Conservation (phyloP, 2,329 filamentous ascomycete genomes). For the Clonostachys rosea region DNA sequence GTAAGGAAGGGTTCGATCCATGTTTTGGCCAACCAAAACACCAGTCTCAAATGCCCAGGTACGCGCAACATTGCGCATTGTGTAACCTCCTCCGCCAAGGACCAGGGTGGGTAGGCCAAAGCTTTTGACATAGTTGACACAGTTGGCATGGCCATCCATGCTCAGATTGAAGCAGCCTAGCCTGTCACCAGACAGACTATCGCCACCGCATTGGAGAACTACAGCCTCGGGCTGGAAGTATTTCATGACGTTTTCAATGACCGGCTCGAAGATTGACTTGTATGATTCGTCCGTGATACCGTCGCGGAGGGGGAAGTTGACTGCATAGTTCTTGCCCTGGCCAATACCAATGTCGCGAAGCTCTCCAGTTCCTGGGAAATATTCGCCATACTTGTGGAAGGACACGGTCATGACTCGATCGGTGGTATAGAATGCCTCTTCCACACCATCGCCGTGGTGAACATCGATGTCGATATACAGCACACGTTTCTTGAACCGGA, state of each 20-base stretch:
- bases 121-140: constrained; percentile 85
- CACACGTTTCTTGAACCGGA: constrained; percentile 89
- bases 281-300: constrained; percentile 89
- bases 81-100: constrained; percentile 93
- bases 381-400: constrained; percentile 96
- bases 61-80: constrained; percentile 91
- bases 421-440: constrained; percentile 89
- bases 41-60: constrained; percentile 98
- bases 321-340: constrained; percentile 80
- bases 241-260: constrained; percentile 81
- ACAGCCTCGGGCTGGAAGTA: constrained; percentile 89
- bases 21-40: constrained; percentile 75
- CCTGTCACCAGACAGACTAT: constrained; percentile 89
- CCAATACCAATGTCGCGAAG: constrained; percentile 84
- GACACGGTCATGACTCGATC: constrained; percentile 91
- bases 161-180: constrained; percentile 97
- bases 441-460: constrained; percentile 88
- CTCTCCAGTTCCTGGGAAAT: constrained; percentile 89
- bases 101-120: constrained; percentile 85
- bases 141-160: constrained; percentile 92
- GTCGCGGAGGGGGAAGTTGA: constrained; percentile 89
- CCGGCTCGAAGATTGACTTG: constrained; percentile 85
- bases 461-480: constrained; percentile 97
- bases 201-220: constrained; percentile 92
- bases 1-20: constrained; percentile 81